Evolutionary conservation across 2,329 filamentous ascomycete species (phyloP).

Genomic region (Pyrenophora tritici-repentis): DNA sequence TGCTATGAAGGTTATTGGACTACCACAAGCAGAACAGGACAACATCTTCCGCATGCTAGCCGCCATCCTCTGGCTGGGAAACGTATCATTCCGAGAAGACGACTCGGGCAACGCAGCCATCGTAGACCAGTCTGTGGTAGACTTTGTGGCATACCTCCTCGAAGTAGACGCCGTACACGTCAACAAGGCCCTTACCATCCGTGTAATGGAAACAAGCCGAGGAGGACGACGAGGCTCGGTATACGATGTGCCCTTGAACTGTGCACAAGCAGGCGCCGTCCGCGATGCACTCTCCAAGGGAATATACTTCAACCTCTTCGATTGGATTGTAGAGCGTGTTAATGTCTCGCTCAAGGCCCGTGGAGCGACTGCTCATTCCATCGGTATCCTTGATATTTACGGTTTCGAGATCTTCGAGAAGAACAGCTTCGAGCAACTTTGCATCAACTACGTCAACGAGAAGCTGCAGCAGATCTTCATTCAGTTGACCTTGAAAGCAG

Average conservation of each 20-base stretch:
- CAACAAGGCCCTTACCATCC: conserved; percentile 84
- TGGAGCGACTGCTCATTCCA: conserved; percentile 76
- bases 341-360: conserved; percentile 85
- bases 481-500: conserved; percentile 91
- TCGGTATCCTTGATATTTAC: conserved; percentile 98
- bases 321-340: conserved; percentile 95
- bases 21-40: conserved; percentile 87
- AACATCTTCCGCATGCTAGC: conserved; percentile 95
- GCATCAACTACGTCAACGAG: conserved; percentile 99
- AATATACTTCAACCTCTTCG: conserved; percentile 97
- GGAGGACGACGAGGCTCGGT: conserved; percentile 69
- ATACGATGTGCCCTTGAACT: conserved; percentile 80
- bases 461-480: conserved; percentile 99
- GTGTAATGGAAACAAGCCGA: conserved; percentile 75
- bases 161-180: conserved; percentile 83
- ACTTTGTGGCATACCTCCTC: conserved; percentile 91
- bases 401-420: conserved; percentile 98
- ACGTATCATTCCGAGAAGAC: conserved; percentile 88
- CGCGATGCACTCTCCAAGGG: conserved; percentile 90
- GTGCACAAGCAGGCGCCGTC: conserved; percentile 81
- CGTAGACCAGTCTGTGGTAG: conserved; percentile 85
- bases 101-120: conserved; percentile 88
- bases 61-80: conserved; percentile 90
- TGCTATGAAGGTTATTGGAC: conserved; percentile 92
- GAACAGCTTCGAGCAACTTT: conserved; percentile 98